A percentile compares a stretch with the other conserved stretches of the same genome.
These are phyloP conservation scores for Tetrapisispora pingtungensis DNA, from an alignment of 805 yeast genomes.

Conservation along the genomic window DNA sequence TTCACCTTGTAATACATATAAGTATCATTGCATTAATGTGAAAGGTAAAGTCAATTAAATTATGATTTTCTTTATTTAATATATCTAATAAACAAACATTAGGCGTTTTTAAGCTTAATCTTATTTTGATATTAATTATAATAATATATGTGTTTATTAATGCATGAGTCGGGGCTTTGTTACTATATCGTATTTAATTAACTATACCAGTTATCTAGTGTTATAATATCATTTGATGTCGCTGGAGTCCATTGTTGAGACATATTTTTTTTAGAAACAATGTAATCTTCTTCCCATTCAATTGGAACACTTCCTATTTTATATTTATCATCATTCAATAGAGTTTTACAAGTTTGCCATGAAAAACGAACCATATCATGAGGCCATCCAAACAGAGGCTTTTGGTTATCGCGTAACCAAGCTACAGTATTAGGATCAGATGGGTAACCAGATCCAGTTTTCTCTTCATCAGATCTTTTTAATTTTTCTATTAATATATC, in stretches of 20 bases:
- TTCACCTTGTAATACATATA: too few relatives aligned
- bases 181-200: neutral
- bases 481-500: slow-evolving; percentile 40
- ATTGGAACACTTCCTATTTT: slow-evolving; percentile 39
- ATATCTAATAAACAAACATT: too few relatives aligned
- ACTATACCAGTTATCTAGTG: slow-evolving; percentile 22
- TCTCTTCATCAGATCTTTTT: slow-evolving; percentile 17
- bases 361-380: slow-evolving; percentile 65
- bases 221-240: slow-evolving; percentile 9
- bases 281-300: slow-evolving; percentile 46
- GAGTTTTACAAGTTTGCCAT: slow-evolving; percentile 87
- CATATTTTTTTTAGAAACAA: slow-evolving; percentile 22
- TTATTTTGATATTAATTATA: too few relatives aligned
- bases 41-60: too few relatives aligned
- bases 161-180: neutral
- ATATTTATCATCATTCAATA: slow-evolving; percentile 38
- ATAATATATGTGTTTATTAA: too few relatives aligned
- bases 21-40: too few relatives aligned
- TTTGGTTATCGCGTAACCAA: slow-evolving; percentile 60
- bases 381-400: slow-evolving; percentile 81
- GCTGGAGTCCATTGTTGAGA: slow-evolving; percentile 17
- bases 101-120: too few relatives aligned
- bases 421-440: slow-evolving; percentile 77
- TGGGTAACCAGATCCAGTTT: slow-evolving; percentile 90
- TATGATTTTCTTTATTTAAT: too few relatives aligned